A percentile compares a stretch with the other conserved stretches of the same genome.
Conservation (phyloP, 2,329 filamentous ascomycete species). For the Apiospora rasikravindrae region DNA sequence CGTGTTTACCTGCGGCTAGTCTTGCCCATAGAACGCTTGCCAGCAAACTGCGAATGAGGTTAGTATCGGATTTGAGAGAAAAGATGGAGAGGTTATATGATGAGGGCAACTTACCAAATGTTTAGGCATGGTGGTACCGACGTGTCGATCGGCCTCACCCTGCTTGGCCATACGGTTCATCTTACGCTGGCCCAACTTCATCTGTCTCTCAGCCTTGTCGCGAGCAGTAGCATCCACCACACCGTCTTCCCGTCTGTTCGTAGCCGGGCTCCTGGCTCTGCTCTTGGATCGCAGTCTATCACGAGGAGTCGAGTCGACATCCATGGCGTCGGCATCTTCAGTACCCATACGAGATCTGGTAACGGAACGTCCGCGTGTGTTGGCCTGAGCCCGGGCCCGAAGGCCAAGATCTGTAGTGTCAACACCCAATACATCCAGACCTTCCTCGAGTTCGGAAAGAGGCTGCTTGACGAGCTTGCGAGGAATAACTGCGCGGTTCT, state of each 20-base stretch:
- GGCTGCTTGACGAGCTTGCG: conserved; percentile 81
- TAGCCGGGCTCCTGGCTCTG: conserved; percentile 65
- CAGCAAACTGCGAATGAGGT: conserved; percentile 22
- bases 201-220: conserved; percentile 81
- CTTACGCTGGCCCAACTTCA: conserved; percentile 93
- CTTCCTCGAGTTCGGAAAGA: conserved; percentile 84
- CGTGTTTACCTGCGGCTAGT: conserved; percentile 22
- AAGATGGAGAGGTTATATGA: neutral
- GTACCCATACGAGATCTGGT: conserved; percentile 67
- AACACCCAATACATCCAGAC: conserved; percentile 83
- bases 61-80: neutral
- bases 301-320: conserved; percentile 64
- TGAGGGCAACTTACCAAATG: conserved; percentile 76
- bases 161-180: conserved; percentile 98
- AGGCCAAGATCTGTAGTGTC: conserved; percentile 78
- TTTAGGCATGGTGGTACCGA: conserved; percentile 79
- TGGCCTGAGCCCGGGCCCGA: conserved; percentile 72
- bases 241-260: conserved; percentile 77
- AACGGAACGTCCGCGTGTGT: conserved; percentile 72
- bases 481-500: conserved; percentile 95
- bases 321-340: conserved; percentile 77
- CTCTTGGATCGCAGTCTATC: conserved; percentile 76
- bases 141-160: conserved; percentile 95
- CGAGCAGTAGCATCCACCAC: conserved; percentile 71
- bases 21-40: conserved; percentile 25